Conservation (phyloP, 352 stramenopile species). For the Globisporangium nodosum region DNA sequence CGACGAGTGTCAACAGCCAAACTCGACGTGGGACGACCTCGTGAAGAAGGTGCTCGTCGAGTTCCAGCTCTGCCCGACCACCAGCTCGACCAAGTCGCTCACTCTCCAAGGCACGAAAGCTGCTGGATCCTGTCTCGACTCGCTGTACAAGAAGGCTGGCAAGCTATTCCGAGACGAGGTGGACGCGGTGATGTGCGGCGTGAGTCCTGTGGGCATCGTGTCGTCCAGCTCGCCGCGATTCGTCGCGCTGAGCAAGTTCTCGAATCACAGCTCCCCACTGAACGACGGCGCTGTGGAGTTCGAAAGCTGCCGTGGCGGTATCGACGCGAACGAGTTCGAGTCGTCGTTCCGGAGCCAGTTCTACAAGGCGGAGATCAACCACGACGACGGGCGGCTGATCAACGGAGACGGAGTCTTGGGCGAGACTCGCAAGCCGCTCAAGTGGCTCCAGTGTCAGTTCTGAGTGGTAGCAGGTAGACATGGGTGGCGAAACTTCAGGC, state of each 20-base stretch:
- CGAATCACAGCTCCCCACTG: slow-evolving; percentile 15
- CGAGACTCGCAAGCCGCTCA: slow-evolving; percentile 32
- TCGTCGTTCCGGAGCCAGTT: slow-evolving; percentile 12
- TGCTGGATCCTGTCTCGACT: slow-evolving; percentile 1
- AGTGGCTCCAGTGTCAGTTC: slow-evolving; percentile 42
- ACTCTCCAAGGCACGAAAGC: neutral
- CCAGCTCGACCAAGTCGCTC: slow-evolving; percentile 4
- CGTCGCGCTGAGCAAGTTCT: slow-evolving; percentile 13
- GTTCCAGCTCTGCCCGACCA: slow-evolving; percentile 8
- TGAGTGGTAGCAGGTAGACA: slow-evolving; percentile 5
- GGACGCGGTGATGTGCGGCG: slow-evolving; percentile 21
- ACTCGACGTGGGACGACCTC: slow-evolving; percentile 9
- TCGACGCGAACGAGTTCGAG: slow-evolving; percentile 11
- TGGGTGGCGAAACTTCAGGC: no score
- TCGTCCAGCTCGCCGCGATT: slow-evolving; percentile 15
- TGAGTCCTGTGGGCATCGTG: slow-evolving; percentile 19
- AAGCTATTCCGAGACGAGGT: slow-evolving; percentile 4
- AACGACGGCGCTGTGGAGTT: slow-evolving; percentile 35
- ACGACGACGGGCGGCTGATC: slow-evolving; percentile 23
- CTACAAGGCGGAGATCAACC: slow-evolving; percentile 37
- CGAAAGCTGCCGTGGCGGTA: slow-evolving; percentile 16
- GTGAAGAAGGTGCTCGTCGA: slow-evolving; percentile 2
- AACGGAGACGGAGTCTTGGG: slow-evolving; percentile 30
- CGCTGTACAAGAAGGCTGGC: slow-evolving; percentile 9
- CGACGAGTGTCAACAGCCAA: slow-evolving; percentile 4